Evolutionary conservation across 352 stramenopile genomes (phyloP).

Genomic region (Phytopythium boreale): DNA sequence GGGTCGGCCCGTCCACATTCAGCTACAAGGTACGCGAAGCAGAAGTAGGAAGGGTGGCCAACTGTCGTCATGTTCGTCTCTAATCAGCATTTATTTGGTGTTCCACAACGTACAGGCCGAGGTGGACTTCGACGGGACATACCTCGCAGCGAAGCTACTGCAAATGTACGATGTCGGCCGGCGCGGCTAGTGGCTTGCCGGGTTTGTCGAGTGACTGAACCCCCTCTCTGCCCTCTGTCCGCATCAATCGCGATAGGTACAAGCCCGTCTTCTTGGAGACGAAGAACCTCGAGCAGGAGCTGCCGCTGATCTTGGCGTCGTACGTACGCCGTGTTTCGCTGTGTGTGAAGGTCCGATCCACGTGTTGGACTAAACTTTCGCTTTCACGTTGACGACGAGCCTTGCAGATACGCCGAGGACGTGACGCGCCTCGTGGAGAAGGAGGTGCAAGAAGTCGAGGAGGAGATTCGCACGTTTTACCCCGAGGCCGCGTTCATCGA

Average conservation of each 20-base stretch:
- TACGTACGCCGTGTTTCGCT: slow-evolving; percentile 30
- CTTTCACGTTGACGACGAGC: background rate
- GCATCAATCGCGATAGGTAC: slow-evolving; percentile 56
- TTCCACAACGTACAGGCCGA: slow-evolving; percentile 69
- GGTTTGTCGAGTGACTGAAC: slow-evolving; percentile 3
- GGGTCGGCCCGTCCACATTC: slow-evolving; percentile 97
- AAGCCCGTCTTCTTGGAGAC: slow-evolving; percentile 91
- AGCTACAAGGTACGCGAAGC: slow-evolving; percentile 90
- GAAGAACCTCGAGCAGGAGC: slow-evolving; percentile 90
- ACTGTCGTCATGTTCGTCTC: background rate
- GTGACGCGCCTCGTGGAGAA: slow-evolving; percentile 95
- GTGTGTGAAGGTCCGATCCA: background rate
- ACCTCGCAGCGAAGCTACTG: slow-evolving; percentile 93
- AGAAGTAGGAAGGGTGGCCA: background rate
- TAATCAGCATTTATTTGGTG: background rate
- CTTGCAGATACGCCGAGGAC: slow-evolving; percentile 88
- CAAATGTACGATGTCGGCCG: slow-evolving; percentile 47
- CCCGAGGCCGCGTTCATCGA: slow-evolving; percentile 96
- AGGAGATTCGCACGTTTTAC: slow-evolving; percentile 91
- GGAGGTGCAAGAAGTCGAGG: slow-evolving; percentile 95
- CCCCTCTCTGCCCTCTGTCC: slow-evolving; percentile 12
- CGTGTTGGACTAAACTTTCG: background rate
- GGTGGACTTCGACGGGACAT: slow-evolving; percentile 99
- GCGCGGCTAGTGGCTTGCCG: slow-evolving; percentile 6
- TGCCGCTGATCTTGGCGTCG: slow-evolving; percentile 93